phyloP scores from a whole-genome alignment of 345 rosid genomes.

The Ceriops zippeliana region DNA sequence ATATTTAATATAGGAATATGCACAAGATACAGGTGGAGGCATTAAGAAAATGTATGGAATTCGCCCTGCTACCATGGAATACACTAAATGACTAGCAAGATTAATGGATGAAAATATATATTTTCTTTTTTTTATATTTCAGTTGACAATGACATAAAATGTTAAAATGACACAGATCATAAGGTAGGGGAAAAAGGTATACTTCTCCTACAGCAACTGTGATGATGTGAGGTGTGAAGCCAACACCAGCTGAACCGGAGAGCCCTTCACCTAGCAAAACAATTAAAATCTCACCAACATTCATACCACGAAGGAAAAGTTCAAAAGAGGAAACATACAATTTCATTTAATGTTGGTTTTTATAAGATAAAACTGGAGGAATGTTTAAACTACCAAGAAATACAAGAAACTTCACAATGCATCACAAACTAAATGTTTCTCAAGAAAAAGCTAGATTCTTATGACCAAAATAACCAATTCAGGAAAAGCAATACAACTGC shows the following conservation, averaged over 20 bases:
- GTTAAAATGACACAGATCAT: no score
- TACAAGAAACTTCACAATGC: no score
- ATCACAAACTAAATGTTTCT: no score
- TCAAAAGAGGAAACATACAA: neutral
- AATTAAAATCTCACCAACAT: conserved; percentile 21
- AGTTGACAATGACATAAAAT: no score
- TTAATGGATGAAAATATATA: neutral
- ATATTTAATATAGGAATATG: neutral
- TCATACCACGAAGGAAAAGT: neutral
- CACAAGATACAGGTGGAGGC: neutral
- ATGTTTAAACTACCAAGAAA: no score
- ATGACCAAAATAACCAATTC: no score
- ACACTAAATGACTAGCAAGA: neutral
- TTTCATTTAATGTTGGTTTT: no score
- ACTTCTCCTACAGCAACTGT: conserved; percentile 77
- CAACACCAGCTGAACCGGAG: conserved; percentile 75
- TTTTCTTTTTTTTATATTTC: no score
- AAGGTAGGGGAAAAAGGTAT: conserved; percentile 21
- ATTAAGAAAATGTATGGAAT: neutral
- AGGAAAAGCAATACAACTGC: no score
- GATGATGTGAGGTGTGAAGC: conserved; percentile 76
- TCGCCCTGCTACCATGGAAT: neutral
- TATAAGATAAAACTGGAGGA: no score
- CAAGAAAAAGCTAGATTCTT: no score
- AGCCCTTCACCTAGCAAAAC: conserved; percentile 58